Evolutionary conservation across 1,139 yeast species (phyloP).

Genomic region (Zygosaccharomyces sapae): DNA sequence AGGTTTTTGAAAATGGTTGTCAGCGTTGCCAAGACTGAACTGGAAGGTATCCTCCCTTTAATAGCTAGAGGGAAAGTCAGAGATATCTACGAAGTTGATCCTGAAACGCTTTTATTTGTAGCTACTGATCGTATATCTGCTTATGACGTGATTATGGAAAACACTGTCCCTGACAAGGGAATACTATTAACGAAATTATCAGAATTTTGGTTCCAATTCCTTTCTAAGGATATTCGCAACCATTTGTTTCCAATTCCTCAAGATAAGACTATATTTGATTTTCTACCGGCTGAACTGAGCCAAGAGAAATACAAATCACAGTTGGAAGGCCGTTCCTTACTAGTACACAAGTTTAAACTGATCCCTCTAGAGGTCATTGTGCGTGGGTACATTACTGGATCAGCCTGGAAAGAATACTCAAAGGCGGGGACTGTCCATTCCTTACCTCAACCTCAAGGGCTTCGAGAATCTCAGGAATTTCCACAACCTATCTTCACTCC

Average conservation of each 20-base stretch:
- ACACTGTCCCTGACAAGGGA: constrained; percentile 89
- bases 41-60: constrained; percentile 73
- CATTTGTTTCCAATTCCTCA: constrained; percentile 48
- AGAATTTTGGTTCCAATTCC: constrained; percentile 84
- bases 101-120: constrained; percentile 71
- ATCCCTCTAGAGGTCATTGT: constrained; percentile 95
- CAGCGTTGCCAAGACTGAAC: constrained; percentile 46
- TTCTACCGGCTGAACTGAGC: constrained; percentile 58
- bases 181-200: constrained; percentile 79
- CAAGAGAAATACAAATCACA: constrained; percentile 59
- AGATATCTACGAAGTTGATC: constrained; percentile 84
- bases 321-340: constrained; percentile 68
- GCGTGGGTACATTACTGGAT: constrained; percentile 94
- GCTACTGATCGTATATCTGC: constrained; percentile 98
- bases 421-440: constrained; percentile 84
- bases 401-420: constrained; percentile 95
- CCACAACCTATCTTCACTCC: constrained; percentile 91
- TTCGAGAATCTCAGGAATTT: constrained; percentile 79
- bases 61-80: constrained; percentile 92
- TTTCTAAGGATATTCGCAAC: constrained; percentile 57
- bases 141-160: constrained; percentile 91
- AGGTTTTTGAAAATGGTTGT: constrained; percentile 7
- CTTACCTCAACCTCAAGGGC: constrained; percentile 46
- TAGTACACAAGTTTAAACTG: constrained; percentile 77
- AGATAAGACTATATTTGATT: constrained; percentile 51